Conservation (phyloP, 257 asterid species). For the Ocimum tenuiflorum region DNA sequence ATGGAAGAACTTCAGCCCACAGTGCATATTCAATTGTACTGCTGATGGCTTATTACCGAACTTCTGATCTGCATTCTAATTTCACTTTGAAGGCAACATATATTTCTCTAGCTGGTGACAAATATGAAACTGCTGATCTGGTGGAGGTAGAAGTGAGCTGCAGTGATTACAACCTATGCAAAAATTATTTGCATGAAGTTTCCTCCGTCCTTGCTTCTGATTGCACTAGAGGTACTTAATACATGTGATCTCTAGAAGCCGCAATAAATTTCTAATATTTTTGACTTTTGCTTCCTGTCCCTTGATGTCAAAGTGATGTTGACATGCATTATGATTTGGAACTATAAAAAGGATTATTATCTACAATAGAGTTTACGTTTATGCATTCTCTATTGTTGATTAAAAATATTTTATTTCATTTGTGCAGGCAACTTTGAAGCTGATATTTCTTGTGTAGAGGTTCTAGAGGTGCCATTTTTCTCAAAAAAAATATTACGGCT, state of each 20-base stretch:
- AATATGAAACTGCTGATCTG: conserved; percentile 36
- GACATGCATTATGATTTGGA: not conserved
- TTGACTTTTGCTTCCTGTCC: conserved; percentile 2
- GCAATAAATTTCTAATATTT: not conserved
- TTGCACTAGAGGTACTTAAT: conserved; percentile 51
- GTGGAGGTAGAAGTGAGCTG: conserved; percentile 36
- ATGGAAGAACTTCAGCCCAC: not conserved
- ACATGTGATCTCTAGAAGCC: not conserved
- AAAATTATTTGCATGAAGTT: conserved; percentile 50
- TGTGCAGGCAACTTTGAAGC: conserved; percentile 50
- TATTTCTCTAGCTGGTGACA: conserved; percentile 52
- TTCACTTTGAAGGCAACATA: conserved; percentile 51
- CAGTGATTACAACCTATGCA: conserved; percentile 42
- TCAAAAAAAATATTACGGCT: conserved; percentile 70
- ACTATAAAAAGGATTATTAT: not conserved
- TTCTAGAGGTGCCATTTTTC: conserved; percentile 77
- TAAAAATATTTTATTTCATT: conserved; percentile 15
- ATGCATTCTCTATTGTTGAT: not conserved
- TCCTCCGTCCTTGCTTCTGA: conserved; percentile 46
- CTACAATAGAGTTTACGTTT: not conserved
- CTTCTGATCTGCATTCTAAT: conserved; percentile 26
- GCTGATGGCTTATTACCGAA: conserved; percentile 1
- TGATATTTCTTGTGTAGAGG: conserved; percentile 55
- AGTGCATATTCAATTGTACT: not conserved
- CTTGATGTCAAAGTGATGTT: not conserved